Evolutionary conservation across 768 basidiomycete species (phyloP).

Genomic region (Tylopilus vinaceipallidus): DNA sequence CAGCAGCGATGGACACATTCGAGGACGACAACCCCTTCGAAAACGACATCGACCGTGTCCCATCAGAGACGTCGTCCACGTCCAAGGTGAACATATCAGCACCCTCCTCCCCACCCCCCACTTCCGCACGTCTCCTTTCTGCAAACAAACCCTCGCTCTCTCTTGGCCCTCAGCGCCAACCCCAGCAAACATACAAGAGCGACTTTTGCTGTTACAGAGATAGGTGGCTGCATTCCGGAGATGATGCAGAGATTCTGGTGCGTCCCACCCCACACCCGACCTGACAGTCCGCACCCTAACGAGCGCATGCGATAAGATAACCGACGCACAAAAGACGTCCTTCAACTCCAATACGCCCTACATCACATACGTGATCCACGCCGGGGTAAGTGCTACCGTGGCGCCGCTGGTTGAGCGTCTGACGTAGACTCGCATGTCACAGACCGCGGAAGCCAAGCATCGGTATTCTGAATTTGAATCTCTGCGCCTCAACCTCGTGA

Average conservation of each 20-base stretch:
- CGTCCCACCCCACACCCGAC: slow-evolving; percentile 24
- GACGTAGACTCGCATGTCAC: slow-evolving; percentile 14
- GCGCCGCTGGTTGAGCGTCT: slow-evolving; percentile 1
- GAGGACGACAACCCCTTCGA: slow-evolving; percentile 73
- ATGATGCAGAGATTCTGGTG: slow-evolving; percentile 79
- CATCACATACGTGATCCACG: slow-evolving; percentile 89
- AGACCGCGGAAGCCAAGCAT: slow-evolving; percentile 83
- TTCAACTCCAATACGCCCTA: slow-evolving; percentile 86
- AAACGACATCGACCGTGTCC: slow-evolving; percentile 37
- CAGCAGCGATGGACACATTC: slow-evolving; percentile 35
- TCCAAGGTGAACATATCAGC: slow-evolving; percentile 41
- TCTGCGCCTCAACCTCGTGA: slow-evolving; percentile 75
- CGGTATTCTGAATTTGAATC: slow-evolving; percentile 99
- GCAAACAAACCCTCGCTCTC: slow-evolving; percentile 54
- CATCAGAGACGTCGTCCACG: slow-evolving; percentile 36
- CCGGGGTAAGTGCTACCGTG: slow-evolving; percentile 60
- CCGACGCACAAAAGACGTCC: slow-evolving; percentile 93
- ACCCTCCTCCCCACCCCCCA: slow-evolving; percentile 54
- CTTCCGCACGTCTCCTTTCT: slow-evolving; percentile 45
- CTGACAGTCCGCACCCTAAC: slow-evolving; percentile 4
- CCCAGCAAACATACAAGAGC: slow-evolving; percentile 57
- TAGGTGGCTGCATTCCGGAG: slow-evolving; percentile 75
- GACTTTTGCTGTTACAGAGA: slow-evolving; percentile 81
- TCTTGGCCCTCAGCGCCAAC: slow-evolving; percentile 51
- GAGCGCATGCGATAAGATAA: slow-evolving; percentile 57